phyloP scores from a whole-genome alignment of 352 stramenopile genomes.

The Elongisporangium anandrum region DNA sequence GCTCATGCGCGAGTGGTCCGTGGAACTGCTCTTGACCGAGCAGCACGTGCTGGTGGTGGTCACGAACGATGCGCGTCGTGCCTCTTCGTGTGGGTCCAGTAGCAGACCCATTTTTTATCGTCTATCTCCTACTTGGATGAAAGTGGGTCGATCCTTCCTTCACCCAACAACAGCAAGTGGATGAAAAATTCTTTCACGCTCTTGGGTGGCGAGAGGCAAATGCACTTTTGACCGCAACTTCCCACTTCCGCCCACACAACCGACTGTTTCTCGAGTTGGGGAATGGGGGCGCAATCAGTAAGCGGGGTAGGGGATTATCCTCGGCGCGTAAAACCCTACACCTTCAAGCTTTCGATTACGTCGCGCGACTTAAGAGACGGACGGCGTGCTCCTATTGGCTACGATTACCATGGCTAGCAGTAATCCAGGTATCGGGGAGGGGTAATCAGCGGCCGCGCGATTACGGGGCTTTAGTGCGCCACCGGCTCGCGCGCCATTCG shows the following conservation, averaged over 20 bases:
- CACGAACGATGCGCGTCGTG: conserved; percentile 36
- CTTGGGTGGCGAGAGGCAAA: not conserved
- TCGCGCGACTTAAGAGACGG: not conserved
- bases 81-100: not conserved
- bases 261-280: not conserved
- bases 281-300: not conserved
- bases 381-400: not conserved
- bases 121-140: not conserved
- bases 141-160: not conserved
- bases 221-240: not conserved
- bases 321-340: not conserved
- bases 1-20: conserved; percentile 9
- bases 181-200: not conserved
- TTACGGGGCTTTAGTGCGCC: not conserved
- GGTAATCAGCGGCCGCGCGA: not conserved
- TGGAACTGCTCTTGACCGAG: conserved; percentile 22
- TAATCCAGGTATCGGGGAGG: not conserved
- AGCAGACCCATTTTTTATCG: not conserved
- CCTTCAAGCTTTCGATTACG: not conserved
- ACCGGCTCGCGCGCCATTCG: not conserved
- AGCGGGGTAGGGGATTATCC: not conserved
- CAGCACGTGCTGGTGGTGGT: conserved; percentile 40
- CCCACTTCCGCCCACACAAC: not conserved
- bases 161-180: not conserved
- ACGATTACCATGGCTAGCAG: not conserved